Base-by-base conservation (phyloP, 106 monocot genomes). In the Dactylorhiza incarnata region DNA sequence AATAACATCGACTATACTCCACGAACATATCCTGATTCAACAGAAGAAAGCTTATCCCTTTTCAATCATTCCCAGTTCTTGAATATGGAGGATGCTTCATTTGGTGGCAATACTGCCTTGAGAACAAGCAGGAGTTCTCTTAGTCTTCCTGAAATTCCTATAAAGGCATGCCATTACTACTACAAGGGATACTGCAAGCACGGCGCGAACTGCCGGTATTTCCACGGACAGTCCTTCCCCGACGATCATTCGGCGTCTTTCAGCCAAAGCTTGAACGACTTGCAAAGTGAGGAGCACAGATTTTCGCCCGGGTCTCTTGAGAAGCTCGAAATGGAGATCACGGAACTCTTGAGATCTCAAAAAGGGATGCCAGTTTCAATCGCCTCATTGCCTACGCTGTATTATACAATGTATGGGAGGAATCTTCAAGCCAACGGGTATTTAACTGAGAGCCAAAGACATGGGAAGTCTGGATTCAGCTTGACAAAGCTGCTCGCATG, bases 381-480 rank as follows among this genome's bases (percentile, higher is more conserved):
- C 48, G 83, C 88, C 17, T 78, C 84, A 6, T 76, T 96, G 59
- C 93, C 93, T 1, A 83, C 75, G 75, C 26, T 93, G 66, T 95
- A 95, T 74, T 74, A 56, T 48, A 89, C 90, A 50, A 90, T 47
- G 83, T 95, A 95, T 73, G 88, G 93, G 4, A 93, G 79, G 72
- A 51, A 74, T 10, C 82, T 95, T 49, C 90, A 89, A 76, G 87
- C 86, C 15, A 89, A 95, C 1, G 91, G 92, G 16, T 92, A 87
- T 68, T 74, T 92, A 9, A 92, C 88, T 3, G 95, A 95, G 85
- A 90, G 93, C 81, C 95, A 95, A 77, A 75, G 88, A 47, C 92
- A 95, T 76, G 92, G 87, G 2, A 95, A 88, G 75, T 55, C 84
- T 73, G 95, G 90, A 6, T 90, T 75, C 56, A 93, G 79, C 75